Base-by-base conservation (phyloP, 2,329 filamentous ascomycete species). In the Penicillium brevicompactum region DNA sequence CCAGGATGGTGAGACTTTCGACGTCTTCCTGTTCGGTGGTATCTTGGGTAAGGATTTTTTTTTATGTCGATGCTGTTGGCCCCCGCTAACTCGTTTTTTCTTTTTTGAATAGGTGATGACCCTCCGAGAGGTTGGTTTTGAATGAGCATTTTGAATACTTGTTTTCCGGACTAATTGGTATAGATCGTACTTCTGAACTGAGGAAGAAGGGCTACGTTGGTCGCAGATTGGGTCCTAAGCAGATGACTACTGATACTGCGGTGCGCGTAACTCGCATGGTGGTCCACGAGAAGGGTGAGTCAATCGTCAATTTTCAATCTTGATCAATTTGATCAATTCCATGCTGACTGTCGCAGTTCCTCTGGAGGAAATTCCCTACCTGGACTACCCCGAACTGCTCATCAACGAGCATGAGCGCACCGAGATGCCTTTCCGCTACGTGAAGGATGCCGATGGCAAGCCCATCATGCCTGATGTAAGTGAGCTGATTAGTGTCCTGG, bases 191-290 rank as follows among this genome's bases (percentile, higher is more conserved):
- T 4, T 93, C 90, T n/a, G 94, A 99, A 74, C 79, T 99, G 66
- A 87, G 94, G 49, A 92, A 91, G 75, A 96, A 97, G 72, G 94
- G 94, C 3, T 99, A 96, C 67, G 82, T 87, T 55, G 92, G 93
- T 55, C 87, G 94, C 50, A 84, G 94, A 55, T 81, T 99, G 30
- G 94, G 94, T 0, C 91, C 93, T 7, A 88, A 92, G 66, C 94
- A 99, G 76, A 97, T 99, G 93, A 97, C 94, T 3, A 99, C 94
- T 4, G 94, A 99, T 73, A 99, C 94, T 18, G 94, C 94, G 4
- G 94, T 97, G 48, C 84, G 94, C 63, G 93, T 97, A 43, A 97
- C 94, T 31, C 85, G 94, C 62, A 88, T 95, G 65, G 89, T 97
- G 5, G 87, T 92, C 10, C 89, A 96, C 68, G 85, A 92, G 62